Conservation (phyloP, 352 stramenopile species). For the Phytophthora pseudosyringae region DNA sequence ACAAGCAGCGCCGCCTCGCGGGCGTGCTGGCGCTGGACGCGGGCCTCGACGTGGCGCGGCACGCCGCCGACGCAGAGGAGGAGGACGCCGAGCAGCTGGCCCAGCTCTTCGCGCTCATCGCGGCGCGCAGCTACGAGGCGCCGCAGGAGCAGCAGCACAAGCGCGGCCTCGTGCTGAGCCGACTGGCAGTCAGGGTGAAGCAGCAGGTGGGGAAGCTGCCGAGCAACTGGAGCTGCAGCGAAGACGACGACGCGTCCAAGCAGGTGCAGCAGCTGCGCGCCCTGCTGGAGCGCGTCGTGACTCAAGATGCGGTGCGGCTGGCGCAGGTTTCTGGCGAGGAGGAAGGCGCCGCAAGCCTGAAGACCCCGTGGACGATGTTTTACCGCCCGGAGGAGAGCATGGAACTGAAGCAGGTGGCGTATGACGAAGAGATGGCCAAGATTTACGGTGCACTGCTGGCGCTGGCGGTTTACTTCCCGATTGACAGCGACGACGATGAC, state of each 20-base stretch:
- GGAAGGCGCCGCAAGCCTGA: constrained; percentile 7
- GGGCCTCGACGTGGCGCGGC: constrained; percentile 10
- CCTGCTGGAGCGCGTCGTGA: constrained; percentile 52
- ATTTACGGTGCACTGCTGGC: constrained; percentile 53
- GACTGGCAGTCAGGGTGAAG: constrained; percentile 31
- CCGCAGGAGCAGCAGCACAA: constrained; percentile 41
- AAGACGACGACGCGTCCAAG: constrained; percentile 12
- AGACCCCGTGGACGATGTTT: constrained; percentile 59
- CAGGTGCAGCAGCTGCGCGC: constrained; percentile 50
- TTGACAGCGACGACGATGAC: constrained; percentile 42
- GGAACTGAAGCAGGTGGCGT: constrained; percentile 36
- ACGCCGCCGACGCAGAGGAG: constrained; percentile 5
- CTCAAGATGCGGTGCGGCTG: constrained; percentile 38
- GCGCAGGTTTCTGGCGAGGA: constrained; percentile 3
- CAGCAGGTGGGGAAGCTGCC: constrained; percentile 22
- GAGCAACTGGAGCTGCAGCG: constrained; percentile 47
- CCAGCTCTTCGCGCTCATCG: constrained; percentile 44
- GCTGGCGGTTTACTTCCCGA: constrained; percentile 60
- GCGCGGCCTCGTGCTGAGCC: constrained; percentile 43
- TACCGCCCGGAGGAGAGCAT: constrained; percentile 50
- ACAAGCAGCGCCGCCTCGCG: constrained; percentile 33
- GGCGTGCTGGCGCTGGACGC: constrained; percentile 53
- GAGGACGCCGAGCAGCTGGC: constrained; percentile 31
- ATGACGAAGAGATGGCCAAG: constrained; percentile 55
- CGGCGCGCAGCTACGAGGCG: constrained; percentile 51